These are phyloP conservation scores for Ophiostoma ips DNA, from an alignment of 2,329 filamentous ascomycete genomes.

Conservation along the genomic window DNA sequence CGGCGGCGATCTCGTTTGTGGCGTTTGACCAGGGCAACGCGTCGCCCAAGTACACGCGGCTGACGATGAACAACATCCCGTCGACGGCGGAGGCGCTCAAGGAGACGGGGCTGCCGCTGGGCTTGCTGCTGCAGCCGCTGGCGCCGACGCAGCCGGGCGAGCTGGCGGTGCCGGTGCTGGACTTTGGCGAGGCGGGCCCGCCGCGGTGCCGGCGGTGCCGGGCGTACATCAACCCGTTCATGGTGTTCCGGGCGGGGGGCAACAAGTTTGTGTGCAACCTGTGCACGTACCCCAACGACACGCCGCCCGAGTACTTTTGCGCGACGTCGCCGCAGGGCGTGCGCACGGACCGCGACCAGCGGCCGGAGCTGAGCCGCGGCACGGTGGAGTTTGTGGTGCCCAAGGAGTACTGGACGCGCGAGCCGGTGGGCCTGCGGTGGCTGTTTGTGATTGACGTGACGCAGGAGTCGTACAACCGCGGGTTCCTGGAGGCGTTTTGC, in stretches of 20 bases:
- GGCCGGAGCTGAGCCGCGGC: conserved; percentile 78
- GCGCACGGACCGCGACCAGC: conserved; percentile 73
- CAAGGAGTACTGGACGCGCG: conserved; percentile 96
- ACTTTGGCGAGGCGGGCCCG: conserved; percentile 84
- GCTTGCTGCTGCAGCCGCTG: conserved; percentile 77
- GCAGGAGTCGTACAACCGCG: conserved; percentile 80
- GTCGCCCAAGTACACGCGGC: conserved; percentile 81
- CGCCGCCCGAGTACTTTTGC: conserved; percentile 80
- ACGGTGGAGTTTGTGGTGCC: conserved; percentile 95
- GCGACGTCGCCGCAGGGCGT: conserved; percentile 78
- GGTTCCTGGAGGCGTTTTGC: conserved; percentile 80
- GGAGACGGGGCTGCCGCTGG: conserved; percentile 72
- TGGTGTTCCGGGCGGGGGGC: conserved; percentile 88
- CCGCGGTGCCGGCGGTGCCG: conserved; percentile 86
- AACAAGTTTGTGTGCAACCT: conserved; percentile 98
- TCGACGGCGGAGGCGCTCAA: conserved; percentile 64
- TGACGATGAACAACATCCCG: conserved; percentile 90
- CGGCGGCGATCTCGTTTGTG: conserved; percentile 76
- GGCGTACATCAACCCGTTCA: conserved; percentile 97
- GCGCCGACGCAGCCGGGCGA: conserved; percentile 75
- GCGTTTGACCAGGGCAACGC: conserved; percentile 95
- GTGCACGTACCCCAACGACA: conserved; percentile 94
- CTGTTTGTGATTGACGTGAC: conserved; percentile 90
- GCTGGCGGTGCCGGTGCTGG: conserved; percentile 74
- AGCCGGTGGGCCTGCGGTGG: conserved; percentile 76